These are phyloP conservation scores for Vanilla planifolia DNA, from an alignment of 106 monocot species.

Conservation along the genomic window DNA sequence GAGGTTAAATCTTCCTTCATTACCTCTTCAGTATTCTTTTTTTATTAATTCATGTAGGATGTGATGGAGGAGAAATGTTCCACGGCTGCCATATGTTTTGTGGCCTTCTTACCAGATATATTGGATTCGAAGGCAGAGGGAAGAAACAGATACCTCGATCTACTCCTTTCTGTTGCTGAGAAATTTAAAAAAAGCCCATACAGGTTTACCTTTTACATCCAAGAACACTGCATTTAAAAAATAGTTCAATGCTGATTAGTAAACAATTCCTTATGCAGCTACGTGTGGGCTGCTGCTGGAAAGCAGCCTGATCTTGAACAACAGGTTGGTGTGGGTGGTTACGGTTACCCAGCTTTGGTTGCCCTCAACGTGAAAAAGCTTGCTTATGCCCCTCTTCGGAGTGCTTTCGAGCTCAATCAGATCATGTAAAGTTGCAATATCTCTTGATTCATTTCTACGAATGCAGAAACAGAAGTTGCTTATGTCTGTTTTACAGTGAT, in stretches of 20 bases:
- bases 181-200: slow-evolving; percentile 92
- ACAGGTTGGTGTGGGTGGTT: slow-evolving; percentile 96
- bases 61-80: slow-evolving; percentile 90
- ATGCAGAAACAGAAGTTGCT: neutral
- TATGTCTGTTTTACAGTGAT: slow-evolving; percentile 42
- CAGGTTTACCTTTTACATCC: slow-evolving; percentile 60
- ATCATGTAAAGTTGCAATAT: slow-evolving; percentile 41
- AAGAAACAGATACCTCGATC: slow-evolving; percentile 80
- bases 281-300: slow-evolving; percentile 81
- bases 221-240: neutral
- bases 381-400: slow-evolving; percentile 81
- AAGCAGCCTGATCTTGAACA: slow-evolving; percentile 89
- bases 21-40: neutral
- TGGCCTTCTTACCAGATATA: slow-evolving; percentile 92
- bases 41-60: slow-evolving; percentile 48
- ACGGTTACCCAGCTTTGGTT: slow-evolving; percentile 95
- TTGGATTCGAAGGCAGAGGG: slow-evolving; percentile 98
- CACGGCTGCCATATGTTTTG: slow-evolving; percentile 92
- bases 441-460: neutral
- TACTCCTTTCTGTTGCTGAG: slow-evolving; percentile 76
- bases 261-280: slow-evolving; percentile 48
- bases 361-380: slow-evolving; percentile 91
- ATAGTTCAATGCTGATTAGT: neutral
- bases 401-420: slow-evolving; percentile 81
- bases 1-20: neutral